phyloP scores from a whole-genome alignment of 2,329 filamentous ascomycete species.

The Fragosphaeria purpurea region DNA sequence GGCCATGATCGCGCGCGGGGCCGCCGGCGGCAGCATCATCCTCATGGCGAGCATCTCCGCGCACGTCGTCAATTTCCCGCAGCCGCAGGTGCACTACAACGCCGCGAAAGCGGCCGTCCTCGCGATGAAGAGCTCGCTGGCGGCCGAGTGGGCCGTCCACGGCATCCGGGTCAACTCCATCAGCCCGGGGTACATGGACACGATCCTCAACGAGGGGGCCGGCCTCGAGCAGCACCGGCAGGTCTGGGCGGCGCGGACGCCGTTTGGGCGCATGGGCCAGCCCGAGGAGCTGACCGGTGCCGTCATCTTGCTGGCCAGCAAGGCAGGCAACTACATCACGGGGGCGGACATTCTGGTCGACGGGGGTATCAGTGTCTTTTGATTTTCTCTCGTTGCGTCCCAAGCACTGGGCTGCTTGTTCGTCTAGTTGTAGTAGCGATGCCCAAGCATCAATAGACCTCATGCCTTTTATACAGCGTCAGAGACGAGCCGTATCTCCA shows the following conservation, averaged over 20 bases:
- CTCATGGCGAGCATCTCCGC: constrained; percentile 60
- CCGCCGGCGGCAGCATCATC: constrained; percentile 49
- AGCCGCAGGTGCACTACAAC: constrained; percentile 65
- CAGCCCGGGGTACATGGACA: constrained; percentile 69
- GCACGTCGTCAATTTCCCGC: constrained; percentile 60
- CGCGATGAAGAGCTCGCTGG: constrained; percentile 52
- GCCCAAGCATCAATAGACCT: too few relatives aligned
- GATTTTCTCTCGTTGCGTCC: too few relatives aligned
- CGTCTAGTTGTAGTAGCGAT: too few relatives aligned
- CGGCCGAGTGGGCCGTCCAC: constrained; percentile 61
- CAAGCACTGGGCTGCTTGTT: too few relatives aligned
- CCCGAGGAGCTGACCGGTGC: constrained; percentile 54
- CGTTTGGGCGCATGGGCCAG: constrained; percentile 54
- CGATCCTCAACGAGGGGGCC: constrained; percentile 58
- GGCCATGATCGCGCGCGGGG: constrained; percentile 38
- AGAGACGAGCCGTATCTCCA: too few relatives aligned
- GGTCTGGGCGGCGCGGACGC: constrained; percentile 50
- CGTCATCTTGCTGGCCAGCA: constrained; percentile 50
- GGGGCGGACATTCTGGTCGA: constrained; percentile 57
- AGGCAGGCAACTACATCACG: constrained; percentile 57
- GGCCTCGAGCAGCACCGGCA: constrained; percentile 42
- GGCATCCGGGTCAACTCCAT: constrained; percentile 64
- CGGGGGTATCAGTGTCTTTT: constrained; percentile 29
- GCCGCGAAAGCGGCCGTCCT: constrained; percentile 59
- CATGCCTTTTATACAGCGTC: too few relatives aligned